Evolutionary conservation across 495 filamentous ascomycete genomes (phyloP), one percentile per base, ranked within the genome.

Genomic region (Hypoxylon lienhwacheense): DNA sequence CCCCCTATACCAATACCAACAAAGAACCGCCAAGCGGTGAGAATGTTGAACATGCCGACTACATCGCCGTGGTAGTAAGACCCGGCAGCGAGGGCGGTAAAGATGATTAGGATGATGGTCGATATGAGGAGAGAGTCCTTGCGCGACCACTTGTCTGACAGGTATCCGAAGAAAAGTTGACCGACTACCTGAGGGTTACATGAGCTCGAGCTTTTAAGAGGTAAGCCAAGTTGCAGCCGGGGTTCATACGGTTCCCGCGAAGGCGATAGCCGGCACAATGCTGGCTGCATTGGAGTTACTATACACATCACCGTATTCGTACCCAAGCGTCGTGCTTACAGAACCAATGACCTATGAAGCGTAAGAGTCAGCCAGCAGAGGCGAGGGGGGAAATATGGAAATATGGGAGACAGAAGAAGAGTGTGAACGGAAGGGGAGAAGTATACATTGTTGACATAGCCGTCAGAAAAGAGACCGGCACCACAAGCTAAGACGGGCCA

Each of bases 391-490:
- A 5, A 35, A 31, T 31, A 35, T 12, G 25, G 17, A 22, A 7
- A 1, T 1, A 33, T 34, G 7, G 14, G 16, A 11, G 8, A 22
- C 15, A 10, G 16, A 34, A 25, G 33, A 44, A 24, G 19, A 34
- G 68, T 65, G 40, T 67, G 85, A 17, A 29, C 21, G n/a, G n/a
- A n/a, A n/a, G n/a, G n/a, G n/a, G n/a, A n/a, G n/a, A n/a, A n/a
- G n/a, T 29, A 28, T 51, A 75, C 87, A 47, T 85, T 86, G 73
- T 95, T 92, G 65, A 95, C 79, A 67, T 95, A 96, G 8, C 91
- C 91, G 67, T 96, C 91, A 12, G 87, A 90, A 68, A 95, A 95
- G 2, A 96, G 75, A 55, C 91, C 91, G 32, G 91, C 88, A 51
- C 91, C 91, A 60, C 90, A 96, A 37, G 90, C 90, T 41, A 93